phyloP scores from a whole-genome alignment of 768 basidiomycete genomes.

The Boletus tomentosulus region DNA sequence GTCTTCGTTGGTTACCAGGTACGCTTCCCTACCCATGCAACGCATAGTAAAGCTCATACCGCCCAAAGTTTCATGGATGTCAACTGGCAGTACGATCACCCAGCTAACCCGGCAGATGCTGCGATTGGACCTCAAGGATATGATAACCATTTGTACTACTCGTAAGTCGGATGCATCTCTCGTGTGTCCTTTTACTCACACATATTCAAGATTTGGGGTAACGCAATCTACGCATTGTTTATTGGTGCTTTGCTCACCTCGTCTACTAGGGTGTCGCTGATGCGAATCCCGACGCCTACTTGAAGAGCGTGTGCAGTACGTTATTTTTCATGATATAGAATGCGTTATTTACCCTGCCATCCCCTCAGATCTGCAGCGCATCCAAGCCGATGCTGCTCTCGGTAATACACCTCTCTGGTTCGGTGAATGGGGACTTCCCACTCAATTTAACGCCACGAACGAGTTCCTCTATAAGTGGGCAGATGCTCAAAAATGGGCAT shows the following conservation, averaged over 20 bases:
- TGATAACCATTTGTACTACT: slow-evolving; percentile 79
- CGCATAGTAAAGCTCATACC: slow-evolving; percentile 1
- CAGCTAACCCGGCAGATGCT: slow-evolving; percentile 67
- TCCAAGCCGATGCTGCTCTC: slow-evolving; percentile 43
- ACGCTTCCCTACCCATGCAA: slow-evolving; percentile 7
- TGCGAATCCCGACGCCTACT: slow-evolving; percentile 58
- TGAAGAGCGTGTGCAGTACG: slow-evolving; percentile 68
- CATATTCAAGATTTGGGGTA: slow-evolving; percentile 53
- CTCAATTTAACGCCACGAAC: slow-evolving; percentile 61
- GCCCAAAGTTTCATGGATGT: slow-evolving; percentile 72
- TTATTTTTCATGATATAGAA: slow-evolving; percentile 3
- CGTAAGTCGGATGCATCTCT: slow-evolving; percentile 35
- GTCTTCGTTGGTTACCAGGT: slow-evolving; percentile 38
- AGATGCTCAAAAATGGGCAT: slow-evolving; percentile 69
- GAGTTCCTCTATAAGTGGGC: slow-evolving; percentile 65
- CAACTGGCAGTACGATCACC: slow-evolving; percentile 70
- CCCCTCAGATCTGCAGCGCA: slow-evolving; percentile 52
- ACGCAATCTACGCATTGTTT: slow-evolving; percentile 1
- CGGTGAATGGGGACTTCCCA: slow-evolving; percentile 61
- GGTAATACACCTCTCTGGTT: slow-evolving; percentile 50
- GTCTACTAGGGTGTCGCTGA: slow-evolving; percentile 61
- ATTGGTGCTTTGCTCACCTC: background rate
- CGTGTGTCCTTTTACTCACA: slow-evolving; percentile 4
- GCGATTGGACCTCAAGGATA: slow-evolving; percentile 67
- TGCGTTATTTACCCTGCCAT: background rate